These are phyloP conservation scores for Fragaria ananassa DNA, from an alignment of 306 rosid species.

Conservation along the genomic window DNA sequence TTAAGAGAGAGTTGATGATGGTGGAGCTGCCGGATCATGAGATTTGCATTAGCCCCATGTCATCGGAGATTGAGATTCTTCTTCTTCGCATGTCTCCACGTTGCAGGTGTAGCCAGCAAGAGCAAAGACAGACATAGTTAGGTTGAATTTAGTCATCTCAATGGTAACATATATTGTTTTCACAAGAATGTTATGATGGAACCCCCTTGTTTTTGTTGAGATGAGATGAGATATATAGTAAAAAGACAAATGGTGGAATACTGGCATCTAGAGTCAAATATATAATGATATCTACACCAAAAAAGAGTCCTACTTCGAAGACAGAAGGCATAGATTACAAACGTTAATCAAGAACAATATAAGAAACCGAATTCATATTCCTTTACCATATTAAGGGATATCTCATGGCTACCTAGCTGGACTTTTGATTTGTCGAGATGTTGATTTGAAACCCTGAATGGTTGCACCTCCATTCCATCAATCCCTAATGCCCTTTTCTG, in stretches of 20 bases:
- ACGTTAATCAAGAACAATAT: background rate
- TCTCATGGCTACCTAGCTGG: background rate
- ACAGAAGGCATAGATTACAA: background rate
- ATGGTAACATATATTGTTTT: background rate
- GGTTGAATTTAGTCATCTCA: background rate
- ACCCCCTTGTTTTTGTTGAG: background rate
- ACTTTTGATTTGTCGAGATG: background rate
- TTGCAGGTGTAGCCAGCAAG: background rate
- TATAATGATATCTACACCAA: background rate
- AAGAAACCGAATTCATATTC: background rate
- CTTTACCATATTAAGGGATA: background rate
- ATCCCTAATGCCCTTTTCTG: background rate
- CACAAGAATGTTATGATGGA: background rate
- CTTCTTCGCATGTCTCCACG: conserved; percentile 1
- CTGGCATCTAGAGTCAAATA: background rate
- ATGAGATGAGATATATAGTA: too few relatives aligned
- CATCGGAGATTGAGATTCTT: background rate
- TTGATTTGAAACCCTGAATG: background rate
- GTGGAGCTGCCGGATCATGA: background rate
- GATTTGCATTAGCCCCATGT: background rate
- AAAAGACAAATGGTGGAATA: too few relatives aligned
- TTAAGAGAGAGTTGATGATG: background rate
- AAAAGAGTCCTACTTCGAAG: background rate
- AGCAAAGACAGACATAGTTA: background rate
- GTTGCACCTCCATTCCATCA: background rate